Conservation (phyloP, 2,329 filamentous ascomycete species). For the Hypocreales sp. region DNA sequence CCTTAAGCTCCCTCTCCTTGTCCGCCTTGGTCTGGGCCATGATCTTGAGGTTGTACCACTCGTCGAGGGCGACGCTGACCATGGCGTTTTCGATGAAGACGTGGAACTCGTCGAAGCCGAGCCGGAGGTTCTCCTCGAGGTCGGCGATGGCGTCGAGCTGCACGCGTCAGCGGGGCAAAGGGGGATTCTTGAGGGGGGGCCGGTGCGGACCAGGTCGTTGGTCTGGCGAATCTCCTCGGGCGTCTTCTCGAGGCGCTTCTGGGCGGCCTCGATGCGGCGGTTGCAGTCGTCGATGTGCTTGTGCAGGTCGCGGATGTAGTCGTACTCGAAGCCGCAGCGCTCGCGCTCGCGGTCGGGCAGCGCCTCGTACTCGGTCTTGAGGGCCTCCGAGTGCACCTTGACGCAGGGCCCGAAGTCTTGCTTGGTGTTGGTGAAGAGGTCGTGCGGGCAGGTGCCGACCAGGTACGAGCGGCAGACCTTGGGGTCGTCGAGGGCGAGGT, state of each 20-base stretch:
- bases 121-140: constrained; percentile 60
- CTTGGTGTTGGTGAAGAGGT: constrained; percentile 99
- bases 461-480: constrained; percentile 94
- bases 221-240: constrained; percentile 95
- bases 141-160: constrained; percentile 72
- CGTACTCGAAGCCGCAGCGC: constrained; percentile 82
- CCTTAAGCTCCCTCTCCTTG: constrained; percentile 76
- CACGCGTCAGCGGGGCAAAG: no score
- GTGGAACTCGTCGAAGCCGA: constrained; percentile 63
- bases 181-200: no score
- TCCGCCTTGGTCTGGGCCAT: constrained; percentile 71
- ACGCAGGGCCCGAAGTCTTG: constrained; percentile 84
- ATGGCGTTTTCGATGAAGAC: constrained; percentile 18
- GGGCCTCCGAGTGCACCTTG: constrained; percentile 72
- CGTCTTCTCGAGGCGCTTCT: constrained; percentile 87
- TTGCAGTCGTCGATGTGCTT: constrained; percentile 98
- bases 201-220: constrained; percentile 54
- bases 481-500: constrained; percentile 76
- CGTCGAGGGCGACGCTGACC: constrained; percentile 69
- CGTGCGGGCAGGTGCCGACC: constrained; percentile 87
- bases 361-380: constrained; percentile 78
- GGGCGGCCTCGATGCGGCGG: constrained; percentile 76
- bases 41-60: constrained; percentile 73
- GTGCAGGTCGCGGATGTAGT: constrained; percentile 91
- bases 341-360: constrained; percentile 57